phyloP scores from a whole-genome alignment of 2,329 filamentous ascomycete genomes.

The Rhynchosporium secalis region DNA sequence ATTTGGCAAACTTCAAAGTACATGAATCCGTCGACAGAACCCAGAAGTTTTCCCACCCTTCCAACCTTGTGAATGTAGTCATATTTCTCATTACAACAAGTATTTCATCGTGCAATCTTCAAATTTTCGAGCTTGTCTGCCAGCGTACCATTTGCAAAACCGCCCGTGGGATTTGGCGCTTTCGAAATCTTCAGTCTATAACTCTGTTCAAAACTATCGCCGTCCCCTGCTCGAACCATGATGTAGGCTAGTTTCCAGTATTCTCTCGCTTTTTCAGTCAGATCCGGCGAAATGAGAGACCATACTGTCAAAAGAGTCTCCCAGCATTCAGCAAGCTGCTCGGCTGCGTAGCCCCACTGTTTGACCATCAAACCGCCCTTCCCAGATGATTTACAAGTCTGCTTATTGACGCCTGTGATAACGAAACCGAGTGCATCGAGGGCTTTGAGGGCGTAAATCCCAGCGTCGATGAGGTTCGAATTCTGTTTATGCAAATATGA shows the following conservation, averaged over 20 bases:
- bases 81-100: not conserved
- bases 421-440: constrained; percentile 13
- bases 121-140: not conserved
- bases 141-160: not conserved
- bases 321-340: constrained; percentile 9
- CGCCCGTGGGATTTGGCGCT: not conserved
- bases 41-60: no score
- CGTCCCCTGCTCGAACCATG: constrained; percentile 12
- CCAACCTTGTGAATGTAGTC: no score
- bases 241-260: constrained; percentile 10
- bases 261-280: constrained; percentile 1
- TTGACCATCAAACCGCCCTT: constrained; percentile 1
- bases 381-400: not conserved
- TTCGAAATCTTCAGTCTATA: not conserved
- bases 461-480: not conserved
- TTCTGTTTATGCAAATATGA: not conserved
- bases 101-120: not conserved
- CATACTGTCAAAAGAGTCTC: constrained; percentile 10
- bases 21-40: no score
- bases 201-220: constrained; percentile 7
- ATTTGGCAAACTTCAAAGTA: no score
- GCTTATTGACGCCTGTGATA: not conserved
- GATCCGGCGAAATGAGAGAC: not conserved
- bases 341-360: constrained; percentile 8
- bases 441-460: constrained; percentile 8